These are phyloP conservation scores for Colletotrichum camelliae DNA, from an alignment of 2,329 filamentous ascomycete genomes.

Conservation along the genomic window DNA sequence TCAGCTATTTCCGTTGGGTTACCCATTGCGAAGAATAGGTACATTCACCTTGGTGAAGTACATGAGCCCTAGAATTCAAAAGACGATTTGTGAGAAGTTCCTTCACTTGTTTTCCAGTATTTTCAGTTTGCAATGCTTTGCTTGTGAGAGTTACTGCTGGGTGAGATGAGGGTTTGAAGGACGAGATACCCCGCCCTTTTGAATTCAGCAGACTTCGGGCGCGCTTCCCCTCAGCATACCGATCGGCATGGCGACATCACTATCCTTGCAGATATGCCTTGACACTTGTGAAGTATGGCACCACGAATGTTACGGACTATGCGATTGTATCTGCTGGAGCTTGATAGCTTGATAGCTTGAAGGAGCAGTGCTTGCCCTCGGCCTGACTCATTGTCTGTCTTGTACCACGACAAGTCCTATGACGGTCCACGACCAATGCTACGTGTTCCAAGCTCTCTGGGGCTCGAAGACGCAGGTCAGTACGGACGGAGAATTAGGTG, in stretches of 20 bases:
- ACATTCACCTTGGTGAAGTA: slow-evolving; percentile 23
- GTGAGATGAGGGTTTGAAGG: neutral
- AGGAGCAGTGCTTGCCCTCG: neutral
- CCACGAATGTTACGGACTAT: neutral
- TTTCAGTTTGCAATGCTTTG: neutral
- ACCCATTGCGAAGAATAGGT: slow-evolving; percentile 11
- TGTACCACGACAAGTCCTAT: neutral
- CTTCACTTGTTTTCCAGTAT: neutral
- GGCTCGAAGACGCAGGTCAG: neutral
- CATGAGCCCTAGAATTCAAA: neutral
- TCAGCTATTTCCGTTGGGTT: neutral
- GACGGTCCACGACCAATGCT: neutral
- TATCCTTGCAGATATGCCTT: neutral
- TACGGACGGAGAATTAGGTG: neutral
- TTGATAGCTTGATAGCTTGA: neutral
- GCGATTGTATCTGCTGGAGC: neutral
- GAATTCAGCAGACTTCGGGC: neutral
- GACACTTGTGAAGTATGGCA: neutral
- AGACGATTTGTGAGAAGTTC: neutral
- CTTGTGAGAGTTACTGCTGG: neutral
- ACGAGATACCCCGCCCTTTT: neutral
- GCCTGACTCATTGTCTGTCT: neutral
- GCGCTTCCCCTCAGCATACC: neutral
- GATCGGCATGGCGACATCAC: neutral
- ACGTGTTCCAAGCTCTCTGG: neutral